Evolutionary conservation across 805 yeast species (phyloP).

Genomic region (Saccharomycopsis lassenensis): DNA sequence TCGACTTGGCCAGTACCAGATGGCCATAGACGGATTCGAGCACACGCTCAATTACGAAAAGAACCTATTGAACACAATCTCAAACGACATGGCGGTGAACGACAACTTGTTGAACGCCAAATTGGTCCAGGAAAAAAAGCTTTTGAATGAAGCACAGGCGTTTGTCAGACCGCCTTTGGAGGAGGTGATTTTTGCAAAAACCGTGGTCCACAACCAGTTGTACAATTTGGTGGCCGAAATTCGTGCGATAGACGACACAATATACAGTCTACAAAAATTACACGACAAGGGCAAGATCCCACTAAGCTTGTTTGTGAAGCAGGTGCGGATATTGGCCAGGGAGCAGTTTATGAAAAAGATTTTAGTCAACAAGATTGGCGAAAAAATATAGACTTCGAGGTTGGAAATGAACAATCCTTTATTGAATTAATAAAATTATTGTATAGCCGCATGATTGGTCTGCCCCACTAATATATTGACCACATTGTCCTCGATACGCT

Average conservation of each 20-base stretch:
- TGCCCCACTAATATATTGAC: slow-evolving; percentile 80
- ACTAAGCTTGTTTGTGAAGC: slow-evolving; percentile 24
- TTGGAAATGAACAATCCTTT: neutral
- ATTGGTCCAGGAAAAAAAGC: slow-evolving; percentile 23
- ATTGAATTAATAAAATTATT: slow-evolving; percentile 31
- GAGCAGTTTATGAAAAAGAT: slow-evolving; percentile 49
- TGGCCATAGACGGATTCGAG: slow-evolving; percentile 29
- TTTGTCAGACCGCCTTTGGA: slow-evolving; percentile 29
- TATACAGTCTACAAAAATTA: slow-evolving; percentile 44
- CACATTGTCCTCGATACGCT: slow-evolving; percentile 79
- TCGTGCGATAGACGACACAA: slow-evolving; percentile 60
- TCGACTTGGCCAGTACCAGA: slow-evolving; percentile 26
- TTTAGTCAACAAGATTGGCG: slow-evolving; percentile 31
- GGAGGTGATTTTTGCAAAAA: slow-evolving; percentile 37
- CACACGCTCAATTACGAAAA: slow-evolving; percentile 28
- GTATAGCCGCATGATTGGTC: slow-evolving; percentile 83
- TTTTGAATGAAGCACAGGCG: slow-evolving; percentile 25
- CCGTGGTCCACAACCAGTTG: slow-evolving; percentile 46
- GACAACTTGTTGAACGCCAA: slow-evolving; percentile 23
- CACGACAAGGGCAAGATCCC: slow-evolving; percentile 37
- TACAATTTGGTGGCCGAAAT: slow-evolving; percentile 56
- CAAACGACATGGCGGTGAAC: slow-evolving; percentile 23
- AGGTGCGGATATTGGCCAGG: slow-evolving; percentile 46
- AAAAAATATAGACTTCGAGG: neutral
- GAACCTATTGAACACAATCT: slow-evolving; percentile 21